Conservation (phyloP, 108 stramenopile genomes). For the Stephanodiscus triporus region DNA sequence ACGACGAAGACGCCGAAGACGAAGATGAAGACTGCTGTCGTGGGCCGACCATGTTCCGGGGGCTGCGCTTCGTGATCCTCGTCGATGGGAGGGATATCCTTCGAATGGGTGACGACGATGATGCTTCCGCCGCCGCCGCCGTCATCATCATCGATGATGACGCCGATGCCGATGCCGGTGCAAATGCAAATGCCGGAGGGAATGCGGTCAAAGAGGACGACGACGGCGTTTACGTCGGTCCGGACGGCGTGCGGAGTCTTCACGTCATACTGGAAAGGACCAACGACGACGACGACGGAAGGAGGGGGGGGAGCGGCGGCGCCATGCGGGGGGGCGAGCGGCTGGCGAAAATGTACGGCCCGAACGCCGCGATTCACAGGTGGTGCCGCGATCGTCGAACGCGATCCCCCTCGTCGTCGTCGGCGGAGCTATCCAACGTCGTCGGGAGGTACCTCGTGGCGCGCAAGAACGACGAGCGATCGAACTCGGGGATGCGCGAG, state of each 20-base stretch:
- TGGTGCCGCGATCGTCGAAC: background rate
- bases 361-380: conserved; percentile 41
- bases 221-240: conserved; percentile 32
- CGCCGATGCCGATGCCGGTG: background rate
- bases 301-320: background rate
- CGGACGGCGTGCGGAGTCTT: conserved; percentile 41
- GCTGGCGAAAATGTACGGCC: conserved; percentile 46
- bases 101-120: background rate
- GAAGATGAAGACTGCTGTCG: background rate
- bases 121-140: background rate
- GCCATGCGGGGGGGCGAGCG: conserved; percentile 11
- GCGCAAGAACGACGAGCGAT: conserved; percentile 40
- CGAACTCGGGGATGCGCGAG: conserved; percentile 18
- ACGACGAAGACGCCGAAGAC: conserved; percentile 13
- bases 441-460: conserved; percentile 45
- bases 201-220: conserved; percentile 4
- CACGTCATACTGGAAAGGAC: conserved; percentile 35
- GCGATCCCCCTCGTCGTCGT: background rate
- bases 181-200: background rate
- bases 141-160: no score
- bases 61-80: conserved; percentile 50
- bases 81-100: conserved; percentile 48
- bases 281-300: background rate
- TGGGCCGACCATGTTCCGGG: conserved; percentile 30
- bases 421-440: conserved; percentile 39